Evolutionary conservation across 257 asterid species (phyloP).

Genomic region (Fraxinus excelsior): DNA sequence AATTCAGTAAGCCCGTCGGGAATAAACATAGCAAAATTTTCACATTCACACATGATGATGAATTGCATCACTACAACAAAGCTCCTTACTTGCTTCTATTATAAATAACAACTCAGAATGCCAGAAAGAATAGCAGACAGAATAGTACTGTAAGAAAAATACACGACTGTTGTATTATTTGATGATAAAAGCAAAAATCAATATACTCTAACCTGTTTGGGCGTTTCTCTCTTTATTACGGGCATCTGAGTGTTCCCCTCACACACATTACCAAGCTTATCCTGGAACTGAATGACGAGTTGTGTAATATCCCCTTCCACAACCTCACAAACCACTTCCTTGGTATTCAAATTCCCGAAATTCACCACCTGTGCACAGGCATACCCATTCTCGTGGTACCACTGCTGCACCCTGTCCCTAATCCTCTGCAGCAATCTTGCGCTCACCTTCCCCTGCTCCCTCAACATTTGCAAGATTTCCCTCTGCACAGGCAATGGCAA

Average conservation of each 20-base stretch:
- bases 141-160: neutral
- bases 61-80: constrained; percentile 2
- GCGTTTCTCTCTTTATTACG: constrained; percentile 84
- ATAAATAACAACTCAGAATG: constrained; percentile 7
- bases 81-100: neutral
- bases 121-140: neutral
- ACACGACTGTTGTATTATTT: neutral
- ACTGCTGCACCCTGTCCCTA: constrained; percentile 91
- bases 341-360: constrained; percentile 91
- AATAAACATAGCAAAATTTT: neutral
- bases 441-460: constrained; percentile 72
- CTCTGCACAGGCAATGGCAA: constrained; percentile 66
- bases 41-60: neutral
- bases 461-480: constrained; percentile 75
- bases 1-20: neutral
- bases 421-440: constrained; percentile 94
- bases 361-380: constrained; percentile 95
- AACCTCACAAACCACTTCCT: constrained; percentile 96
- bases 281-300: constrained; percentile 83
- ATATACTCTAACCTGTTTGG: constrained; percentile 56
- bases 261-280: constrained; percentile 90
- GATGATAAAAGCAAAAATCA: constrained; percentile 7
- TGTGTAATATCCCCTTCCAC: constrained; percentile 99
- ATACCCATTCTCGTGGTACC: constrained; percentile 94
- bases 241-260: constrained; percentile 89